A percentile compares a stretch with the other conserved stretches of the same genome.
Conservation (phyloP, 2,329 filamentous ascomycete genomes). For the Diaporthe ampelina region DNA sequence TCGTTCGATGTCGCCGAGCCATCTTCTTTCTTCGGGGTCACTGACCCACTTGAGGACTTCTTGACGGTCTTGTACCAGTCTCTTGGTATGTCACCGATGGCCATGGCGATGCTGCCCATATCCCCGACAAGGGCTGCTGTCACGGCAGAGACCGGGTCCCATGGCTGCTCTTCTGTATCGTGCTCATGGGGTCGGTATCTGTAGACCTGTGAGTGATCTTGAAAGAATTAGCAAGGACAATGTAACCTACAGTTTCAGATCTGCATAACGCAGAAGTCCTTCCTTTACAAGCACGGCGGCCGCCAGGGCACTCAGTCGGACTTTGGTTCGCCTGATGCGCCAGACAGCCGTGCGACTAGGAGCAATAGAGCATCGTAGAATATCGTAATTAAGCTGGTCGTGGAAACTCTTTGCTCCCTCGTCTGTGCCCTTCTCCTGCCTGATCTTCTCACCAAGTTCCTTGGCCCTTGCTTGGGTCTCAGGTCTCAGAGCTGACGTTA, state of each 20-base stretch:
- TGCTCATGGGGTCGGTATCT: conserved; percentile 74
- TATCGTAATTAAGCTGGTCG: conserved; percentile 75
- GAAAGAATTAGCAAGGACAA: neutral
- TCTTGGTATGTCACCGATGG: conserved; percentile 79
- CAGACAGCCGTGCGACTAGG: conserved; percentile 80
- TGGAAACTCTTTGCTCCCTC: conserved; percentile 78
- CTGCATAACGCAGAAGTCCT: conserved; percentile 75
- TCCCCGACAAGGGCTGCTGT: conserved; percentile 86
- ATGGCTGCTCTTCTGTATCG: conserved; percentile 82
- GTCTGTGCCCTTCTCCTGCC: conserved; percentile 70
- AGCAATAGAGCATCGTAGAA: conserved; percentile 77
- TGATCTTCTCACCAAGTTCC: conserved; percentile 74
- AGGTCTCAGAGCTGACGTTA: conserved; percentile 71
- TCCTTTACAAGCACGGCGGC: conserved; percentile 77
- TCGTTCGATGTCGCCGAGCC: conserved; percentile 26
- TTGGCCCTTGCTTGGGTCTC: conserved; percentile 69
- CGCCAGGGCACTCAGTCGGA: conserved; percentile 79
- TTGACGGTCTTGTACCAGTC: conserved; percentile 63
- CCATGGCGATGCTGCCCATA: conserved; percentile 84
- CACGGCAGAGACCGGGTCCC: conserved; percentile 83
- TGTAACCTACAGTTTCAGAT: conserved; percentile 76
- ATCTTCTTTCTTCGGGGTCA: conserved; percentile 30
- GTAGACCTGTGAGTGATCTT: conserved; percentile 37
- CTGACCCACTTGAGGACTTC: conserved; percentile 32
- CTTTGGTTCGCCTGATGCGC: conserved; percentile 77